Evolutionary conservation across 163 green algal species (phyloP).

Genomic region (Scenedesmus sp.): DNA sequence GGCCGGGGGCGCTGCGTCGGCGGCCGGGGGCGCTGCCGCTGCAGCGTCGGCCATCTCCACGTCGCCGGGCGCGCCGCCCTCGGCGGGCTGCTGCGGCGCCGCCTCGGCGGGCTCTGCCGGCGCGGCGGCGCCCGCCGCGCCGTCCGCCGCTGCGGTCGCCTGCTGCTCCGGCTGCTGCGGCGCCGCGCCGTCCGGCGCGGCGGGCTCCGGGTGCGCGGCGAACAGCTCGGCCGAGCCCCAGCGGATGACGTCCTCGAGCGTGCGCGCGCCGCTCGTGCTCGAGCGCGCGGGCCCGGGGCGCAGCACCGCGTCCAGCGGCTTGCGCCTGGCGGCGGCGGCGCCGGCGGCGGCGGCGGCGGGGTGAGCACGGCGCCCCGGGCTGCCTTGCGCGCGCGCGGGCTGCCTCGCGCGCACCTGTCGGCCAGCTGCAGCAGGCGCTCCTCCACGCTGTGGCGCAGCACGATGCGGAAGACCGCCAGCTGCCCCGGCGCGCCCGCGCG

Average conservation of each 20-base stretch:
- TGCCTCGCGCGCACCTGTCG: constrained; percentile 49
- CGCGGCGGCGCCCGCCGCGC: neutral
- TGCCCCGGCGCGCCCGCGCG: constrained; percentile 49
- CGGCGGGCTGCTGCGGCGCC: neutral
- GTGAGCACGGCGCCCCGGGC: too few species aligned
- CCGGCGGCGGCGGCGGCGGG: too few species aligned
- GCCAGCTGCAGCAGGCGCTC: constrained; percentile 72
- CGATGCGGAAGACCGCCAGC: constrained; percentile 55
- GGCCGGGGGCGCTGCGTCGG: constrained; percentile 2
- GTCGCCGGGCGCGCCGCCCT: neutral
- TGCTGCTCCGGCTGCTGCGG: constrained; percentile 45
- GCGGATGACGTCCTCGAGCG: constrained; percentile 75
- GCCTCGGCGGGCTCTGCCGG: neutral
- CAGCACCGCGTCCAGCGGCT: constrained; percentile 40
- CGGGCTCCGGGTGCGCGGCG: neutral
- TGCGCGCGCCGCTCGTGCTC: constrained; percentile 27
- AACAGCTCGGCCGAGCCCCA: constrained; percentile 44
- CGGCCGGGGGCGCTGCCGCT: constrained; percentile 21
- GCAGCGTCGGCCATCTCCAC: constrained; percentile 1
- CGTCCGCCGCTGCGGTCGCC: neutral
- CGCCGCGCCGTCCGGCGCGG: constrained; percentile 14
- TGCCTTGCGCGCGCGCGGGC: too few species aligned
- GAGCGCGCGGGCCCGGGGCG: constrained; percentile 31
- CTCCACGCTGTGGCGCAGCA: constrained; percentile 65
- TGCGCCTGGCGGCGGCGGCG: constrained; percentile 25